phyloP scores from a whole-genome alignment of 169 alveolate genomes.

The Babesia bigemina region DNA sequence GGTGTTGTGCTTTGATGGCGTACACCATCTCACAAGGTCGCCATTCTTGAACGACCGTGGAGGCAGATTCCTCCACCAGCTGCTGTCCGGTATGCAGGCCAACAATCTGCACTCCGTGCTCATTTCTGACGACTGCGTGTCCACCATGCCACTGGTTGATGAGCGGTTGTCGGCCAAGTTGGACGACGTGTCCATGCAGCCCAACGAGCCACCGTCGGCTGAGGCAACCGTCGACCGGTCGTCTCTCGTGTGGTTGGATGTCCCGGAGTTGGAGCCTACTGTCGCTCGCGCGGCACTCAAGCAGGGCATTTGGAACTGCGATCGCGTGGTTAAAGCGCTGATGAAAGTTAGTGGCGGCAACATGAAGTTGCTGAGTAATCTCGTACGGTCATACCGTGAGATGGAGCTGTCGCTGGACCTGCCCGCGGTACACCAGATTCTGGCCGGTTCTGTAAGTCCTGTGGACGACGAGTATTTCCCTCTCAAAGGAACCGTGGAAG shows the following conservation, averaged over 20 bases:
- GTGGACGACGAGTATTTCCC: conserved; percentile 70
- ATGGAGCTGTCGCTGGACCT: conserved; percentile 21
- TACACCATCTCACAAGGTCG: conserved; percentile 36
- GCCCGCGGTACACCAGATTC: conserved; percentile 61
- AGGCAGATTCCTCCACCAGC: conserved; percentile 18
- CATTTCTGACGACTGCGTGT: conserved; percentile 25
- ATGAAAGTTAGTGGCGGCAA: conserved; percentile 53
- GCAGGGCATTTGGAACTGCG: conserved; percentile 7
- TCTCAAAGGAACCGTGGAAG: conserved; percentile 28
- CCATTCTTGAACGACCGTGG: conserved; percentile 56
- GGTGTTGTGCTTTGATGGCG: conserved; percentile 55
- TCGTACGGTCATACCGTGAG: conserved; percentile 22
- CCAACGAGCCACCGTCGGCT: neutral
- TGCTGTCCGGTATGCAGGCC: conserved; percentile 27
- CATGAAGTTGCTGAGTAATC: conserved; percentile 10
- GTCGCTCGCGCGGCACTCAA: conserved; percentile 1
- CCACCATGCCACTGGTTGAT: conserved; percentile 6
- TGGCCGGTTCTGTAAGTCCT: conserved; percentile 54
- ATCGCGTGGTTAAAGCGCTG: conserved; percentile 8
- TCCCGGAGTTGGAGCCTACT: conserved; percentile 40
- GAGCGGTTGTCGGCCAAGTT: neutral
- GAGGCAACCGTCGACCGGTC: conserved; percentile 10
- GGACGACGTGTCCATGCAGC: neutral
- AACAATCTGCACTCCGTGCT: conserved; percentile 28
- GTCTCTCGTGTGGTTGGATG: conserved; percentile 14